Evolutionary conservation across 2,329 filamentous ascomycete species (phyloP), one percentile per base, ranked within the genome.

Genomic region (Aciculosporium take): DNA sequence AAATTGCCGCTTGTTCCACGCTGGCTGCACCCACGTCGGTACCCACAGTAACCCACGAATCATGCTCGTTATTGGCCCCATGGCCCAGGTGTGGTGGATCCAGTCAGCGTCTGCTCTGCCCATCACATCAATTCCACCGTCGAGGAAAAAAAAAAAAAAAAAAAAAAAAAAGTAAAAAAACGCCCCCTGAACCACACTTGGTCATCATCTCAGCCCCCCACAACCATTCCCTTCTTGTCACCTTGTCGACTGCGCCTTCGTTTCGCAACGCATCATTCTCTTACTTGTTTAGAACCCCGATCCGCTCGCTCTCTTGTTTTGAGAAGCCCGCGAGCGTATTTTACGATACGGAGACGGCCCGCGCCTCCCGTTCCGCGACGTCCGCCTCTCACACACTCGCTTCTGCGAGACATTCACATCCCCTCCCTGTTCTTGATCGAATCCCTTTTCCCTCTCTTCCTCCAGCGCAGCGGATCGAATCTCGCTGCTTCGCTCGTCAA

Each of bases 401-500:
- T 23, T 31, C 27, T 28, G 30, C 23, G 15, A 40, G 29, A 34
- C 30, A 33, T n/a, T n/a, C n/a, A n/a, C n/a, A n/a, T n/a, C n/a
- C n/a, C 23, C 7, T 27, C 27, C 29, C 7, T 34, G 13, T 40
- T 21, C 13, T 34, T 9, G 1, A 12, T 20, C n/a, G n/a, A n/a
- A n/a, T 15, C 23, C 12, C 13, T 4, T 7, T 18, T n/a, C 15
- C 4, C n/a, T 18, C 29, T 27, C n/a, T 27, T 10, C 23, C 31
- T 15, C 31, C 12, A 28, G n/a, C 6, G n/a, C 15, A 20, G 15
- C 17, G 10, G n/a, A 23, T 21, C n/a, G n/a, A n/a, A n/a, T 23
- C 5, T 23, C 32, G 39, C 20, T 31, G 34, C 20, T 20, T 17
- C 25, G 9, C 12, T 47, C 47, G 54, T 52, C 57, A 71, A 56